A percentile compares a stretch with the other conserved stretches of the same genome.
Evolutionary conservation across 1,284 basidiomycete species (phyloP).

Genomic region (Trichosporon sp.): DNA sequence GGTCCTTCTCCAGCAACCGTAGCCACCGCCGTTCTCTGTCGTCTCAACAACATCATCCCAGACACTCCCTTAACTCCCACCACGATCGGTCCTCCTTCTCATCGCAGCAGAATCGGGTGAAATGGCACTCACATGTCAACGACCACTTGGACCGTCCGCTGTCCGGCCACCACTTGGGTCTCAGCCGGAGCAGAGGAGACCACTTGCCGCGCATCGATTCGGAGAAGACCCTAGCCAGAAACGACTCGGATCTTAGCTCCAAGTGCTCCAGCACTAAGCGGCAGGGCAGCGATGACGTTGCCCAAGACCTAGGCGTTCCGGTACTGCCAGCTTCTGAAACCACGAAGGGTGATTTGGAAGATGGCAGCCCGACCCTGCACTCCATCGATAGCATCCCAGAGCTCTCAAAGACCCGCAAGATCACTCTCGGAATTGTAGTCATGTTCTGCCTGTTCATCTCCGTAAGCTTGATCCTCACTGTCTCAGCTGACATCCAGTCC

Average conservation of each 20-base stretch:
- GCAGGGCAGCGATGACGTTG: neutral
- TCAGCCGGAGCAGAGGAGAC: neutral
- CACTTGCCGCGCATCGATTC: constrained; percentile 20
- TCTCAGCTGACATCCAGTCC: constrained; percentile 5
- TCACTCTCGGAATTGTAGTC: constrained; percentile 23
- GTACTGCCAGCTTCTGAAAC: neutral
- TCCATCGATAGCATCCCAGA: neutral
- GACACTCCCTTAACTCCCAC: neutral
- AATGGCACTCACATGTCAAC: neutral
- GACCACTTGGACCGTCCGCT: neutral
- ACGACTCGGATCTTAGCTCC: neutral
- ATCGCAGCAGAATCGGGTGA: constrained; percentile 5
- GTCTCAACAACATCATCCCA: neutral
- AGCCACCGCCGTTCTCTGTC: neutral
- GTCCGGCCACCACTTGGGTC: neutral
- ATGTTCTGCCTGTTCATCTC: constrained; percentile 27
- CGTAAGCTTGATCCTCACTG: constrained; percentile 11
- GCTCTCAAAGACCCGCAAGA: constrained; percentile 9
- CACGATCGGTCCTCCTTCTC: constrained; percentile 2
- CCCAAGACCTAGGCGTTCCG: neutral
- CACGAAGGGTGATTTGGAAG: neutral
- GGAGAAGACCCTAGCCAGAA: constrained; percentile 16
- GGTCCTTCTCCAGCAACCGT: neutral
- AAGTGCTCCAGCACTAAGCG: neutral
- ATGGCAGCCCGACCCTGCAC: neutral